Evolutionary conservation across 129 eudicot genomes (phyloP), one percentile per base, ranked within the genome.

Genomic region (Flaveria brownii): DNA sequence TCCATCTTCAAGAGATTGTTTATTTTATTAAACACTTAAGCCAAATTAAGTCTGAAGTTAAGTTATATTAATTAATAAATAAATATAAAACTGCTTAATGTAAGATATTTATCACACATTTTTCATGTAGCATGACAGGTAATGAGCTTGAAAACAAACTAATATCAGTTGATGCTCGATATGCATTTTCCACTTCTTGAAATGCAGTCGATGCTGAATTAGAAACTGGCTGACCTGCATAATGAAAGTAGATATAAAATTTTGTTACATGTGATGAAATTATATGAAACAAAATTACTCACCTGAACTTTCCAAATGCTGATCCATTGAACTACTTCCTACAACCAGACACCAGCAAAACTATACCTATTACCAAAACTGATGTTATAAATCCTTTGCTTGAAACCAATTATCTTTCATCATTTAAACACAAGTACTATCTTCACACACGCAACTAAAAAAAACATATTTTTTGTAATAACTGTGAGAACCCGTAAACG

Each of bases 91-190:
- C 33, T 9, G 13, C 1, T 22, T 46, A 63, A 75, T 28, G 47
- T 59, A 66, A 65, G 70, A 82, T 25, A 75, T 74, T 42, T 67
- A 57, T 60, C 76, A 26, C 69, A 85, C 85, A 61, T 76, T 88
- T 91, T 75, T 83, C 82, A 76, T 86, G 95, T 11, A 87, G 82
- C 76, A 88, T 84, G 78, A 82, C 92, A 33, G 98, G 96, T 77
- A 90, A 79, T 23, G 98, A 93, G 78, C 92, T 85, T 12, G 96
- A 93, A 84, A 93, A 93, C 81, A 93, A 81, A 80, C 89, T 85
- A 7, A 86, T 86, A 85, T 90, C 96, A 69, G 60, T 86, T 75
- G 97, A 82, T 20, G 89, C 77, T 70, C 85, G 88, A 81, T 83
- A 79, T 20, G 72, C 84, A 72, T 73, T 78, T 79, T 87, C 91